These are phyloP conservation scores for Salvia sclarea DNA, from an alignment of 305 asterid genomes.

Conservation along the genomic window DNA sequence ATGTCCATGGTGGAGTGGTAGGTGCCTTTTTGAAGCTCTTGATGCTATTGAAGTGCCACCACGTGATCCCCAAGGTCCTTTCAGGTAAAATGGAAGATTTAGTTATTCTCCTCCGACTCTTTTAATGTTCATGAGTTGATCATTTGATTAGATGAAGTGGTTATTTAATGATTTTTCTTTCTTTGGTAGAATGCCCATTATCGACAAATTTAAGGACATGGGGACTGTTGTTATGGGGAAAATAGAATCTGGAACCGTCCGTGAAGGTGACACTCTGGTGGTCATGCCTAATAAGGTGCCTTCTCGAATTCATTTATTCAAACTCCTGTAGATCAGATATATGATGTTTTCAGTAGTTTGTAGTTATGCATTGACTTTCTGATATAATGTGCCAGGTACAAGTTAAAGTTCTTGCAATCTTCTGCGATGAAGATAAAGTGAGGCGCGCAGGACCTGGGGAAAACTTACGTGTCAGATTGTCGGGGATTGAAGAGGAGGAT, in stretches of 20 bases:
- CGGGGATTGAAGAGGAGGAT: conserved; percentile 97
- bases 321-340: background rate
- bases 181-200: conserved; percentile 71
- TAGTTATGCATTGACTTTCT: conserved; percentile 11
- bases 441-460: conserved; percentile 94
- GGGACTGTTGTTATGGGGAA: conserved; percentile 99
- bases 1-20: conserved; percentile 93
- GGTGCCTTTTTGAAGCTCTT: conserved; percentile 89
- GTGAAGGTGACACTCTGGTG: conserved; percentile 83
- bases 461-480: conserved; percentile 84
- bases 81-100: conserved; percentile 52
- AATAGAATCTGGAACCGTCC: conserved; percentile 86
- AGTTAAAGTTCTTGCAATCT: conserved; percentile 85
- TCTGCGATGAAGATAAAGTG: conserved; percentile 75
- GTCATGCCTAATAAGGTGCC: conserved; percentile 97
- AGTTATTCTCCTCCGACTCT: background rate
- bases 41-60: conserved; percentile 72
- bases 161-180: background rate
- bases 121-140: background rate
- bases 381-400: conserved; percentile 49
- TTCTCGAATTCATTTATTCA: conserved; percentile 17
- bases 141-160: background rate
- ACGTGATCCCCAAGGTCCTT: conserved; percentile 90
- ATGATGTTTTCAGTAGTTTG: conserved; percentile 15
- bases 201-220: conserved; percentile 96